Evolutionary conservation across 2,329 filamentous ascomycete genomes (phyloP), one percentile per base, ranked within the genome.

Genomic region (Thelonectria olida): DNA sequence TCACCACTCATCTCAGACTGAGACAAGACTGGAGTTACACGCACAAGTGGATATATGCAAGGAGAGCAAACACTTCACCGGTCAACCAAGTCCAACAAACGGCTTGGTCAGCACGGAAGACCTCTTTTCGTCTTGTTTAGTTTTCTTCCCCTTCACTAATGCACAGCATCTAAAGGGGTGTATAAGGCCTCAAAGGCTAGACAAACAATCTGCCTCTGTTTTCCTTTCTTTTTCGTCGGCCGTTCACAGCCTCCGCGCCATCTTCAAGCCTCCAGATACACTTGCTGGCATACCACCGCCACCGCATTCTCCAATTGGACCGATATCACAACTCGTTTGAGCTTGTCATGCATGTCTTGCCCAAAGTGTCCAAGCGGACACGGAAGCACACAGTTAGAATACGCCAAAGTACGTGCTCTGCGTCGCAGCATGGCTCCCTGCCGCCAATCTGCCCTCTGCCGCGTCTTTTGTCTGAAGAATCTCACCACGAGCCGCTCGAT

Each of bases 251-350:
- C n/a, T n/a, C n/a, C n/a, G n/a, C n/a, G n/a, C n/a, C n/a, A n/a
- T 39, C n/a, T 39, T 15, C 36, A 12, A 6, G n/a, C n/a, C 22
- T 8, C 39, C 8, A 7, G 5, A 4, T 23, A 10, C 39, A 19
- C 20, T 19, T 19, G 13, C 13, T 12, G 20, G 19, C 39, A 44
- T 6, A 5, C 25, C 25, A 27, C 25, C 25, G 39, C 39, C 20
- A 44, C 39, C 38, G 9, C n/a, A 7, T 20, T 50, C 19, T 54
- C 53, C 34, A 31, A 65, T 44, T 44, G 39, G 39, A 20, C 20
- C 15, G 20, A 3, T 5, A 44, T 23, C 22, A 17, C n/a, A 6
- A 22, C 25, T 3, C n/a, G n/a, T 31, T n/a, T 13, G 22, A 25
- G 13, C 20, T 45, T 45, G 41, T 19, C 27, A 17, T 31, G 25